phyloP scores from a whole-genome alignment of 1,284 basidiomycete genomes.

The Vanrija humicola region DNA sequence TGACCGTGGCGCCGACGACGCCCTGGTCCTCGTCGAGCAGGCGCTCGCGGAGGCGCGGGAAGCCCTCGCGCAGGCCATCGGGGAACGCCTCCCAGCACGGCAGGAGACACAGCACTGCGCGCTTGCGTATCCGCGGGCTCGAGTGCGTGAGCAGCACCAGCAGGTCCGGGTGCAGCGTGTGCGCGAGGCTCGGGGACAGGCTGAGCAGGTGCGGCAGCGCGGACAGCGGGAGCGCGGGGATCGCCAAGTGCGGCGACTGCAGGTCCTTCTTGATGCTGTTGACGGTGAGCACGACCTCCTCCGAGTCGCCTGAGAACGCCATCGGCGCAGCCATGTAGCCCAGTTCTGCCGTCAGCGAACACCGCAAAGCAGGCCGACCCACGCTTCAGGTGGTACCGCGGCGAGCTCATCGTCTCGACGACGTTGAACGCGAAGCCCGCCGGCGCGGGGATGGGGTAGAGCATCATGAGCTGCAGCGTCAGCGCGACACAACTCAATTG shows the following conservation, averaged over 20 bases:
- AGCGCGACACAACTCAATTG: no score
- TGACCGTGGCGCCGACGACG: constrained; percentile 88
- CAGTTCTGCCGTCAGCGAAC: constrained; percentile 55
- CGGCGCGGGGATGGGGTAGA: constrained; percentile 51
- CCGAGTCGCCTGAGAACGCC: constrained; percentile 89
- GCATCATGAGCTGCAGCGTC: constrained; percentile 47
- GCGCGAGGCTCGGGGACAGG: constrained; percentile 79
- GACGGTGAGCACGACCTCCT: constrained; percentile 95
- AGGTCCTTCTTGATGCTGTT: constrained; percentile 99
- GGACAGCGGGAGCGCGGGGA: constrained; percentile 77
- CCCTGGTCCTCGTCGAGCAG: constrained; percentile 82
- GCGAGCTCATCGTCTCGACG: constrained; percentile 95
- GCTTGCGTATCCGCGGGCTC: constrained; percentile 78
- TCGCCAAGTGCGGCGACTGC: constrained; percentile 63
- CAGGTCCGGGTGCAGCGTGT: constrained; percentile 83
- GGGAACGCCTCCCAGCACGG: constrained; percentile 74
- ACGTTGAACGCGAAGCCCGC: constrained; percentile 72
- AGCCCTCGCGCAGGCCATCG: constrained; percentile 64
- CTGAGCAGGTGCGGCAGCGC: constrained; percentile 86
- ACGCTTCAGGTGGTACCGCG: constrained; percentile 81
- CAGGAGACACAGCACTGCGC: constrained; percentile 77
- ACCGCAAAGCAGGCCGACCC: constrained; percentile 11
- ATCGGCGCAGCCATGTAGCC: constrained; percentile 93
- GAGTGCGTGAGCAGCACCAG: constrained; percentile 88
- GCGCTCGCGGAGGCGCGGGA: constrained; percentile 72